Percentiles rank a stretch among this genome's conserved stretches.
Evolutionary conservation across 192 early-diverging fungal species (phyloP).

Genomic region (Rhizophagus sp.): DNA sequence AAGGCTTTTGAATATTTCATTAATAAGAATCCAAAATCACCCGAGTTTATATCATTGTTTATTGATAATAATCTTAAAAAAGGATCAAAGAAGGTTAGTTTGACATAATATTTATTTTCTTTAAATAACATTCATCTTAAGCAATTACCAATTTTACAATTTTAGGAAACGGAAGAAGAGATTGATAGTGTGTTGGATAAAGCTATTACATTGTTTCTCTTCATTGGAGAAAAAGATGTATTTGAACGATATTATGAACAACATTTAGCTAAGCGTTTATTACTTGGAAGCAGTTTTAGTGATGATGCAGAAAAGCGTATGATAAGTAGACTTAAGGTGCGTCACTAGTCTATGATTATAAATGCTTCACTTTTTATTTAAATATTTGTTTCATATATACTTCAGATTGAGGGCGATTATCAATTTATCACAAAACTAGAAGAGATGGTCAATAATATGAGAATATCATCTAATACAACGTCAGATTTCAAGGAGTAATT

Average conservation of each 20-base stretch:
- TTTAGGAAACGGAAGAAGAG: constrained; percentile 72
- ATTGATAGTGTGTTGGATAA: constrained; percentile 75
- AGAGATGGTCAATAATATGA: constrained; percentile 98
- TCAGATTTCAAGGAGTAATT: constrained; percentile 57
- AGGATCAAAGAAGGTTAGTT: constrained; percentile 79
- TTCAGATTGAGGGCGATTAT: constrained; percentile 85
- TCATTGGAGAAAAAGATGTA: constrained; percentile 90
- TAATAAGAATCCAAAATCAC: constrained; percentile 73
- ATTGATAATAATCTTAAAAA: constrained; percentile 93
- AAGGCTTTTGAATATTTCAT: constrained; percentile 78
- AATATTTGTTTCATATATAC: neutral
- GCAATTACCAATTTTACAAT: neutral
- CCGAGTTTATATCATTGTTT: constrained; percentile 91
- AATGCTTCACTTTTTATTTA: neutral
- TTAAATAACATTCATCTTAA: neutral
- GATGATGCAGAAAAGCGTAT: constrained; percentile 92
- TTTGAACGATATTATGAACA: constrained; percentile 99
- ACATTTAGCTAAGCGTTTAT: constrained; percentile 87
- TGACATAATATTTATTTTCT: neutral
- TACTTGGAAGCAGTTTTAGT: constrained; percentile 79
- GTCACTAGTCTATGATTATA: neutral
- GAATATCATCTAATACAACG: constrained; percentile 75
- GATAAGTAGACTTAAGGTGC: constrained; percentile 88
- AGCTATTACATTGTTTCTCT: constrained; percentile 86
- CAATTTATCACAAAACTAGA: constrained; percentile 97